Percentiles rank a stretch among this genome's conserved stretches.
Evolutionary conservation across 495 filamentous ascomycete genomes (phyloP).

Genomic region (Endocarpon pusillum): DNA sequence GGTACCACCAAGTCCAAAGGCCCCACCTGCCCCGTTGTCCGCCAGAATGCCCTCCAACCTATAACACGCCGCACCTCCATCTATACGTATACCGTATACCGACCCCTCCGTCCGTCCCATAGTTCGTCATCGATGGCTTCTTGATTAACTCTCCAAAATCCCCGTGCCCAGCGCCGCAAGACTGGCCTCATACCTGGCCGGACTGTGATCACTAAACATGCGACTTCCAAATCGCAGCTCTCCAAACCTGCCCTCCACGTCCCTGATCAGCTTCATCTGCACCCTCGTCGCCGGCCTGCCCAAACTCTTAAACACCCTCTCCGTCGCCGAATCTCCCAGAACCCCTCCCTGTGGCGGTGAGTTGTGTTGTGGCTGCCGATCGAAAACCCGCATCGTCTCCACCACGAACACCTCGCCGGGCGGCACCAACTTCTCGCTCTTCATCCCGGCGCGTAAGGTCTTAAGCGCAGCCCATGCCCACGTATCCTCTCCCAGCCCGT

Average conservation of each 20-base stretch:
- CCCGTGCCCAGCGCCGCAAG: slow-evolving; percentile 36
- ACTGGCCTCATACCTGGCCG: slow-evolving; percentile 52
- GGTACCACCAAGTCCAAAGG: too few species aligned
- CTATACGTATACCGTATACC: too few species aligned
- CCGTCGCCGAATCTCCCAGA: slow-evolving; percentile 10
- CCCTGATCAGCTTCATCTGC: slow-evolving; percentile 45
- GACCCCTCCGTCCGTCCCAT: too few species aligned
- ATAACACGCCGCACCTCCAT: too few species aligned
- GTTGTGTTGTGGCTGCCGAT: slow-evolving; percentile 37
- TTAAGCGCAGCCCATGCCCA: slow-evolving; percentile 58
- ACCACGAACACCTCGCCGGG: slow-evolving; percentile 64
- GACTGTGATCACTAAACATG: slow-evolving; percentile 63
- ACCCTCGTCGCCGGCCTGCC: slow-evolving; percentile 47
- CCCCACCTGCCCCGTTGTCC: too few species aligned
- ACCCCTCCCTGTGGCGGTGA: slow-evolving; percentile 13
- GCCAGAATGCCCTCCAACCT: too few species aligned
- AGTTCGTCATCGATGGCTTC: too few species aligned
- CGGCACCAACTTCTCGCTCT: slow-evolving; percentile 50
- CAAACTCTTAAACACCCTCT: slow-evolving; percentile 22
- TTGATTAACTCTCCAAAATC: slow-evolving; percentile 33
- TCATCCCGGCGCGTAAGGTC: slow-evolving; percentile 48
- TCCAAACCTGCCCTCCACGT: slow-evolving; percentile 49
- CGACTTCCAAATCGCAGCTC: slow-evolving; percentile 54
- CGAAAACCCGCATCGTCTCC: slow-evolving; percentile 41
- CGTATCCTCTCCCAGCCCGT: slow-evolving; percentile 40